phyloP scores from a whole-genome alignment of 257 asterid species.

The Solanum stenotomum region DNA sequence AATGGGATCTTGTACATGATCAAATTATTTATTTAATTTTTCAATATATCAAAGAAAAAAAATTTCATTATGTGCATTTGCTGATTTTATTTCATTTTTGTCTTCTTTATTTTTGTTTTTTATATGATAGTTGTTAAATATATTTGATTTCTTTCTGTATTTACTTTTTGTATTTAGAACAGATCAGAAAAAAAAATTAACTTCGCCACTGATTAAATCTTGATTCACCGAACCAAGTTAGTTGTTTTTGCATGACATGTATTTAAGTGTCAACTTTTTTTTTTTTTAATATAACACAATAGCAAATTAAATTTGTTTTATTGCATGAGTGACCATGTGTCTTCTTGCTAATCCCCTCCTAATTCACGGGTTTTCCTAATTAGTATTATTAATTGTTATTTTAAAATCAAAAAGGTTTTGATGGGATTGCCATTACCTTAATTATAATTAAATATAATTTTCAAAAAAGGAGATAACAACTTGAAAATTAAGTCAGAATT shows the following conservation, averaged over 20 bases:
- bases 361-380: neutral
- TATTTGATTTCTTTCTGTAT: neutral
- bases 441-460: constrained; percentile 20
- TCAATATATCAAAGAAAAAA: neutral
- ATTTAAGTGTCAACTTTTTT: neutral
- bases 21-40: constrained; percentile 17
- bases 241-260: constrained; percentile 16
- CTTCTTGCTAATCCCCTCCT: neutral
- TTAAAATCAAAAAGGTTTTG: neutral
- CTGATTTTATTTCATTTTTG: neutral
- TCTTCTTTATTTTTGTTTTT: no score
- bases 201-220: accelerated
- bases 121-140: neutral
- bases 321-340: neutral
- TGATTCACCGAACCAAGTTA: constrained; percentile 28
- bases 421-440: neutral
- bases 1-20: neutral
- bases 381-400: neutral
- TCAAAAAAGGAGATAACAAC: constrained; percentile 30
- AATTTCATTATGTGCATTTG: neutral
- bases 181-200: neutral
- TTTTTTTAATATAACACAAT: neutral
- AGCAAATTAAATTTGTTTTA: neutral
- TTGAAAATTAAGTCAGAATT: constrained; percentile 49
- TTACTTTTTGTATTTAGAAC: neutral